These are phyloP conservation scores for Nakaseomyces nivariensis DNA, from an alignment of 1,139 yeast genomes.

Conservation along the genomic window DNA sequence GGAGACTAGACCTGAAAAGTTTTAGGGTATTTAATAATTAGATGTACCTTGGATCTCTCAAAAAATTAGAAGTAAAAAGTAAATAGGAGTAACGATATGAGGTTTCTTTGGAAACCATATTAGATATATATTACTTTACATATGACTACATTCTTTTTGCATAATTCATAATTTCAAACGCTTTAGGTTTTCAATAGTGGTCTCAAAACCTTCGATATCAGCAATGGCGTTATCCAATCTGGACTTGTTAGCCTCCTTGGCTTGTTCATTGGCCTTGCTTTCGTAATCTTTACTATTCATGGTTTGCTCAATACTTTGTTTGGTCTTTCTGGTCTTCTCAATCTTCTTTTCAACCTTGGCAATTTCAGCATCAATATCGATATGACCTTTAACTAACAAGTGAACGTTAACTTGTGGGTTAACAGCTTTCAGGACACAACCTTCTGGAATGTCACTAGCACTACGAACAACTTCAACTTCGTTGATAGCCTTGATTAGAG, in stretches of 20 bases:
- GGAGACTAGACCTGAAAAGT: too few relatives aligned
- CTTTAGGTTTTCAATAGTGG: slow-evolving; percentile 57
- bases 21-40: too few relatives aligned
- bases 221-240: slow-evolving; percentile 67
- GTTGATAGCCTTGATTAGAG: slow-evolving; percentile 85
- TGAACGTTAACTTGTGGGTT: slow-evolving; percentile 78
- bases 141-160: slow-evolving; percentile 8
- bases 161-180: slow-evolving; percentile 4
- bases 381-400: slow-evolving; percentile 85
- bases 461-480: slow-evolving; percentile 52
- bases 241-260: slow-evolving; percentile 64
- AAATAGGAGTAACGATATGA: background rate
- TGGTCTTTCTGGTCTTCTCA: slow-evolving; percentile 41
- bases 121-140: background rate
- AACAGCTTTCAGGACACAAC: slow-evolving; percentile 80
- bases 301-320: slow-evolving; percentile 46
- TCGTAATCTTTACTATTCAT: slow-evolving; percentile 72
- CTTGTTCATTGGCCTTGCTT: slow-evolving; percentile 73
- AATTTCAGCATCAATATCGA: slow-evolving; percentile 87
- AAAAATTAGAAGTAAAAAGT: too few relatives aligned
- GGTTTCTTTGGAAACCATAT: background rate
- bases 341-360: slow-evolving; percentile 71
- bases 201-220: slow-evolving; percentile 77
- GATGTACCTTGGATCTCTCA: too few relatives aligned
- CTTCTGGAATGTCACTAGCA: slow-evolving; percentile 59